These are phyloP conservation scores for Fusarium sp. DNA, from an alignment of 2,329 filamentous ascomycete species.

Conservation along the genomic window DNA sequence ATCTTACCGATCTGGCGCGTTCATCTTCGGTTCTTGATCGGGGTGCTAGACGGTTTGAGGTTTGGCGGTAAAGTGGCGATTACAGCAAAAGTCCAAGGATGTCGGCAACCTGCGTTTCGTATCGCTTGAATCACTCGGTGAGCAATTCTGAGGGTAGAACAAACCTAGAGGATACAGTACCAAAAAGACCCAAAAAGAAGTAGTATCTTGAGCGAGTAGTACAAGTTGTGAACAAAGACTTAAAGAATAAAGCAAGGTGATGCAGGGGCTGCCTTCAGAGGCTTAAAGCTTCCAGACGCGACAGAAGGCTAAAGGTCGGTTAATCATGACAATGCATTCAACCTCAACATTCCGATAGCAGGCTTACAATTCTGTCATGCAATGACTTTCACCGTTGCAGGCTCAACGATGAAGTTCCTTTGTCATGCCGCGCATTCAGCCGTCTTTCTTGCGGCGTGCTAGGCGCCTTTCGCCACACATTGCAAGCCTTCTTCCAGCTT, in stretches of 20 bases:
- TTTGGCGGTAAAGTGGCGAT: slow-evolving; percentile 40
- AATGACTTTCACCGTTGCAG: slow-evolving; percentile 5
- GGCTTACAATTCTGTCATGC: not conserved
- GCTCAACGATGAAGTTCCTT: slow-evolving; percentile 22
- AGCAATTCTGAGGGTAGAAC: not conserved
- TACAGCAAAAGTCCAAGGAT: slow-evolving; percentile 12
- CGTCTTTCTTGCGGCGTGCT: slow-evolving; percentile 66
- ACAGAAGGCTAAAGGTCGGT: slow-evolving; percentile 48
- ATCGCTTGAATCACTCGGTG: not conserved
- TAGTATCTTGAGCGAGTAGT: not conserved
- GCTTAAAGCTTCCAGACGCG: slow-evolving; percentile 18
- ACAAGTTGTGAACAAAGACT: slow-evolving; percentile 21
- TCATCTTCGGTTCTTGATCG: slow-evolving; percentile 55
- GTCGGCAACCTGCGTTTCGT: not conserved
- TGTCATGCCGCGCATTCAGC: slow-evolving; percentile 73
- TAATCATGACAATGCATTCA: slow-evolving; percentile 30
- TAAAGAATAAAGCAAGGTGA: slow-evolving; percentile 32
- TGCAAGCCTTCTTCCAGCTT: slow-evolving; percentile 70
- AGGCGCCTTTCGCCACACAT: slow-evolving; percentile 66
- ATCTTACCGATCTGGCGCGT: slow-evolving; percentile 67
- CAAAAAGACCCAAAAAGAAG: slow-evolving; percentile 12
- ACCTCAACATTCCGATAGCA: not conserved
- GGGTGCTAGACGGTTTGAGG: slow-evolving; percentile 7
- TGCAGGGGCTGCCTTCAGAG: slow-evolving; percentile 24
- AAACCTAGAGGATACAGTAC: not conserved